Percentiles rank a stretch among this genome's conserved stretches.
phyloP scores from a whole-genome alignment of 2,329 filamentous ascomycete genomes.

The Neurospora sp. region DNA sequence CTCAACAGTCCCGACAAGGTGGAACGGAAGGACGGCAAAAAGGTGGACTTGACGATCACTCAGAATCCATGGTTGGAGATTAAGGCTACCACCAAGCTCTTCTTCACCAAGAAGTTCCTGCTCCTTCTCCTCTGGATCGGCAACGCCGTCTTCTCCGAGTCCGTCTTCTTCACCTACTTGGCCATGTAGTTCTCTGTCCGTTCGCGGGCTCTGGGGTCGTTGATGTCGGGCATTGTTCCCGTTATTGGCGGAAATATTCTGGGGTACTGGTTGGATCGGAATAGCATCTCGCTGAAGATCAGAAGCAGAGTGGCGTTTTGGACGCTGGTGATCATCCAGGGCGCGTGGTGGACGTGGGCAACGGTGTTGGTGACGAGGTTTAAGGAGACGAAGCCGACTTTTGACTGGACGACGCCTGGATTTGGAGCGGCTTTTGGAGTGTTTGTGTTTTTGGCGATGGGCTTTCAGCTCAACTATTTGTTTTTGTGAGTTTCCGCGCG shows the following conservation, averaged over 20 bases:
- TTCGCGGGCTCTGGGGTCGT: constrained; percentile 58
- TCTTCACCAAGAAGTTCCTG: constrained; percentile 51
- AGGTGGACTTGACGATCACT: constrained; percentile 48
- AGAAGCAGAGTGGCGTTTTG: constrained; percentile 47
- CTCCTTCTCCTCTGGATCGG: constrained; percentile 58
- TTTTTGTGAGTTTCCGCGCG: constrained; percentile 38
- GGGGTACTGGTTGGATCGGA: constrained; percentile 52
- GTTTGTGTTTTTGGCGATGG: constrained; percentile 55
- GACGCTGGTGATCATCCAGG: constrained; percentile 45
- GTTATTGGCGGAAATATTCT: constrained; percentile 56
- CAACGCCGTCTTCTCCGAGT: constrained; percentile 60
- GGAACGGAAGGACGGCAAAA: constrained; percentile 53
- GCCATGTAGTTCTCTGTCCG: constrained; percentile 61
- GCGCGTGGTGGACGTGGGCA: constrained; percentile 64
- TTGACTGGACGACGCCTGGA: constrained; percentile 54
- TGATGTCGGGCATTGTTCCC: constrained; percentile 58
- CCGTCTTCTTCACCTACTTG: constrained; percentile 62
- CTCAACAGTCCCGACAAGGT: constrained; percentile 52
- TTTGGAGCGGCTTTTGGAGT: constrained; percentile 59
- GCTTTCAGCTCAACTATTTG: constrained; percentile 66
- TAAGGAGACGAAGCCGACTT: constrained; percentile 43
- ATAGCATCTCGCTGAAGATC: constrained; percentile 39
- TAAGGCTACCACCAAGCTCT: constrained; percentile 45
- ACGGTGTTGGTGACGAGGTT: constrained; percentile 56
- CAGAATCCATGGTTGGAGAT: constrained; percentile 49